Conservation (phyloP, 2,329 filamentous ascomycete species). For the Rhynchosporium secalis region DNA sequence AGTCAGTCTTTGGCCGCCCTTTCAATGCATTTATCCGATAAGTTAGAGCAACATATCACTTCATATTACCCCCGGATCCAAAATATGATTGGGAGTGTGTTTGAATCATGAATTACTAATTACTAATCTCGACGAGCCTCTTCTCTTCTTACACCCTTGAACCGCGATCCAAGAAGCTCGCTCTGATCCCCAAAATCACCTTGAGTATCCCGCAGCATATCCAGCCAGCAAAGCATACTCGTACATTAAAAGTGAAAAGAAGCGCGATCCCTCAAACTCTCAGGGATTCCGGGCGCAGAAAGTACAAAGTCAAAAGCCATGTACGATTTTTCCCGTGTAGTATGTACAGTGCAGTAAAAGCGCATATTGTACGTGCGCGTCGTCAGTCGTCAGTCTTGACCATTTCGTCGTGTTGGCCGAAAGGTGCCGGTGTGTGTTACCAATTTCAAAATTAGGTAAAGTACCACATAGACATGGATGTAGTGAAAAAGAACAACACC, state of each 20-base stretch:
- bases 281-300: neutral
- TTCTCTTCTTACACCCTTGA: neutral
- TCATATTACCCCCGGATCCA: too few species aligned
- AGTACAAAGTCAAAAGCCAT: neutral
- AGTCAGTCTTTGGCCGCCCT: too few species aligned
- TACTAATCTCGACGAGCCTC: neutral
- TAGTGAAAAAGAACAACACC: constrained; percentile 3
- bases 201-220: neutral
- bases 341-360: neutral
- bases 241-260: constrained; percentile 2
- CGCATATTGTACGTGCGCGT: constrained; percentile 5
- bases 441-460: neutral
- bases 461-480: constrained; percentile 1
- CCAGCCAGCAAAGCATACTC: neutral
- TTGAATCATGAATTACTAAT: neutral
- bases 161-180: neutral
- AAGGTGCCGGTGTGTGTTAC: neutral
- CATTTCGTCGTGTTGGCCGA: constrained; percentile 13
- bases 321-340: neutral
- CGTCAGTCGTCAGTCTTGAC: neutral
- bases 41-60: too few species aligned
- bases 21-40: too few species aligned
- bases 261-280: neutral
- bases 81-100: too few species aligned
- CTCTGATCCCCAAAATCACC: neutral